Base-by-base conservation (phyloP, 768 basidiomycete genomes). In the Tulasnella sp. region DNA sequence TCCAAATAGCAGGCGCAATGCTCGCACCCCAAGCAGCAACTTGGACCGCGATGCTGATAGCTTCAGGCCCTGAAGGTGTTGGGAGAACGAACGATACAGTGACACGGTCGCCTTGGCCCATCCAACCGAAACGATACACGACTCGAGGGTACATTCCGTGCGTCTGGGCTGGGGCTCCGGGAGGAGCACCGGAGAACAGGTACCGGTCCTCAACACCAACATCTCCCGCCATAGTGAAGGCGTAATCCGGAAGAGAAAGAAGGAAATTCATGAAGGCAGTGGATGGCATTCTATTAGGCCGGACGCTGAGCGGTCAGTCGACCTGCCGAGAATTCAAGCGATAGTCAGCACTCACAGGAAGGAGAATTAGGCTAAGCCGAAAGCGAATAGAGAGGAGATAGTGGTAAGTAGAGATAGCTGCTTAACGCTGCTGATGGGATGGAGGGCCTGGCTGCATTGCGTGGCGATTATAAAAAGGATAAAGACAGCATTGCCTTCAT, bases 111-210 rank as follows among this genome's bases (percentile, higher is more conserved):
- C 72, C 42, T 11, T 49, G 72, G 12, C 72, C 72, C 40, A 42
- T 49, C 72, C 72, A 73, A 6, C 72, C 72, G 36, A 73, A 73
- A 11, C 72, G 72, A 49, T 58, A 73, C 11, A 73, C 42, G 17
- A 73, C 52, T 37, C 72, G 45, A 25, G 42, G 34, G 31, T 70
- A 70, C 40, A 38, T 73, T 17, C 37, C 39, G 40, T 45, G 37
- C 11, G 49, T 58, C 9, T 38, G 9, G 37, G 42, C 72, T 12
- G 72, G 72, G 42, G 72, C 42, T 22, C 69, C 69, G 9, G 69
- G 37, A 3, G 69, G 69, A n/a, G 69, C 69, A 15, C 37, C 69
- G 25, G 72, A 45, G 42, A 39, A 73, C 37, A 73, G 25, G 36
- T 39, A 37, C 6, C 72, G 72, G 31, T 73, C 72, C 72, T 73